Conservation (phyloP, 768 basidiomycete genomes). For the Boletales sp. region DNA sequence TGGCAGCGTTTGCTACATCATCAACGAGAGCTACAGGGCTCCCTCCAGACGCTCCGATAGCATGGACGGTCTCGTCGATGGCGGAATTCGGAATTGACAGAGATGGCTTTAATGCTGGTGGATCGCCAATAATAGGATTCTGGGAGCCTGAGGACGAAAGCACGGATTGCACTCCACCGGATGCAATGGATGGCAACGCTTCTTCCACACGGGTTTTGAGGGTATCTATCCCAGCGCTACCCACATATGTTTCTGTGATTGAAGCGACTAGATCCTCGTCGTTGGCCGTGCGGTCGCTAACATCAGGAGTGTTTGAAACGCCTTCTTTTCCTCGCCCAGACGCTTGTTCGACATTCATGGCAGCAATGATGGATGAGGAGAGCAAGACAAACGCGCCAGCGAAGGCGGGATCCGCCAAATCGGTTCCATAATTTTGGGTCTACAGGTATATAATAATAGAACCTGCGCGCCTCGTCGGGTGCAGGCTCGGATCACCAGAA, state of each 20-base stretch:
- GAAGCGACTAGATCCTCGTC: not conserved
- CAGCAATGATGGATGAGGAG: no score
- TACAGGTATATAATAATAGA: conserved; percentile 4
- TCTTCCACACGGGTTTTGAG: not conserved
- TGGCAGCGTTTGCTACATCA: not conserved
- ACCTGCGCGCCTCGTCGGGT: not conserved
- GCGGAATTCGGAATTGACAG: not conserved
- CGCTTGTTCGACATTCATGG: conserved; percentile 4
- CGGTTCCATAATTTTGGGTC: conserved; percentile 5
- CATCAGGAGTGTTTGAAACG: not conserved
- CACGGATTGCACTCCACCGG: not conserved
- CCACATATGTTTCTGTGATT: not conserved
- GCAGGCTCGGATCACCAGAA: conserved; percentile 2
- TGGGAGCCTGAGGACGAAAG: not conserved
- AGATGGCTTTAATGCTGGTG: not conserved
- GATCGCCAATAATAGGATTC: not conserved
- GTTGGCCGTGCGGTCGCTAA: no score
- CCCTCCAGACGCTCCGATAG: not conserved
- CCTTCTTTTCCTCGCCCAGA: not conserved
- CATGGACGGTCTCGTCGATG: not conserved
- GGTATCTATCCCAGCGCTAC: not conserved
- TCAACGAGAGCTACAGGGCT: not conserved
- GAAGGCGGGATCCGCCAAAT: conserved; percentile 1
- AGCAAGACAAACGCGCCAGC: no score
- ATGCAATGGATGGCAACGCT: not conserved